Base-by-base conservation (phyloP, 2,329 filamentous ascomycete species). In the Cladosporium sp. region DNA sequence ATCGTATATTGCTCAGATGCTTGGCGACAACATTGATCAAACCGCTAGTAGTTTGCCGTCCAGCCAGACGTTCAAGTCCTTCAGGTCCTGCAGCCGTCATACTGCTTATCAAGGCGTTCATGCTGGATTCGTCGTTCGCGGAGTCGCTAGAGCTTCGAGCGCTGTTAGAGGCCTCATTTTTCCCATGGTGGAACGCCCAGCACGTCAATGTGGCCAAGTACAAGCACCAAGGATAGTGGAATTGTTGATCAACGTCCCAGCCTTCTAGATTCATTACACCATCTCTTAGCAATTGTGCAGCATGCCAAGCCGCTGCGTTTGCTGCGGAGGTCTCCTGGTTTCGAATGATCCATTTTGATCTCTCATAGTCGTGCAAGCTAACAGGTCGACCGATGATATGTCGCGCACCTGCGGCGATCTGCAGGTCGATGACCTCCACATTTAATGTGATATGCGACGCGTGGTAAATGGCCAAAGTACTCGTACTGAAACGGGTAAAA, bases 201-300 rank as follows among this genome's bases (percentile, higher is more conserved):
- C 83, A 82, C 0, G 84, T 84, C 49, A 88, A 70, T 0, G 86
- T 86, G 0, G 84, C 84, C 1, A 89, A 76, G 69, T 88, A 88
- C 14, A 88, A 72, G 67, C 84, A 86, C 87, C 86, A 89, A 0
- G 86, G 84, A 21, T 87, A 85, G 70, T 88, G 86, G 71, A 88
- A 88, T 0, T 85, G 76, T 52, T 84, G 82, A 50, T 81, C 82
- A 1, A 82, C 80, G 23, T 85, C 83, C 65, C 81, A 83, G 40
- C 84, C 81, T 14, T 83, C 78, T 2, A 87, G 75, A 29, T 81
- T 80, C 37, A 80, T 75, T 10, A 83, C 79, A 0, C 83, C 82
- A 29, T 85, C 82, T 14, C 80, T 78, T 0, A 88, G 74, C 14
- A 88, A 76, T 2, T 75, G 76, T 0, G 86, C 84, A 0, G 86